A percentile compares a stretch with the other conserved stretches of the same genome.
Conservation (phyloP, 2,329 filamentous ascomycete genomes). For the Fusarium oxysporum region DNA sequence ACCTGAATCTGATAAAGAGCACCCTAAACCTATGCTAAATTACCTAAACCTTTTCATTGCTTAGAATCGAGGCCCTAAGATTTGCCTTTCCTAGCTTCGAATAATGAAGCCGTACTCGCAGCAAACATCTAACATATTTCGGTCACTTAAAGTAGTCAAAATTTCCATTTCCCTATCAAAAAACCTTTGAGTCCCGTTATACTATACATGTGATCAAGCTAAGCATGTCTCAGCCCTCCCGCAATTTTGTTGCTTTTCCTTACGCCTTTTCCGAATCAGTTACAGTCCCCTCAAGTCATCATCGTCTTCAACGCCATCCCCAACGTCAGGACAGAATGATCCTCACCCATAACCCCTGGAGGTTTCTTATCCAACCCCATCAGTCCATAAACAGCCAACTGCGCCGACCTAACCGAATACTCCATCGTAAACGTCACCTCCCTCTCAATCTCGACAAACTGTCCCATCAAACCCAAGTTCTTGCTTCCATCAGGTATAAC, state of each 20-base stretch:
- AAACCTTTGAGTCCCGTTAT: neutral
- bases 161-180: neutral
- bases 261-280: neutral
- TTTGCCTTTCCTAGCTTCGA: neutral
- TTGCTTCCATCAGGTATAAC: slow-evolving; percentile 41
- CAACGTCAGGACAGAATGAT: slow-evolving; percentile 38
- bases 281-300: slow-evolving; percentile 33
- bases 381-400: slow-evolving; percentile 42
- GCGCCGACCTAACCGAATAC: slow-evolving; percentile 44
- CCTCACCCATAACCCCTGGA: slow-evolving; percentile 39
- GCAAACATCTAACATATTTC: neutral
- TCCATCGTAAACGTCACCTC: slow-evolving; percentile 48
- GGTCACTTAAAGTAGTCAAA: neutral
- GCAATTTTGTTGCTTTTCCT: slow-evolving; percentile 4
- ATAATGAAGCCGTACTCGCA: neutral
- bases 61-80: accelerated
- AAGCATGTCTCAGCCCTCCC: neutral
- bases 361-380: slow-evolving; percentile 39
- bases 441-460: slow-evolving; percentile 45
- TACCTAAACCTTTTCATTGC: accelerated
- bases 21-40: accelerated
- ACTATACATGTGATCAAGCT: neutral
- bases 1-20: too few relatives aligned
- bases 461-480: slow-evolving; percentile 44
- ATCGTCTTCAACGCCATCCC: slow-evolving; percentile 45